Conservation (phyloP, 352 stramenopile genomes). For the Globisporangium uncinulatum region DNA sequence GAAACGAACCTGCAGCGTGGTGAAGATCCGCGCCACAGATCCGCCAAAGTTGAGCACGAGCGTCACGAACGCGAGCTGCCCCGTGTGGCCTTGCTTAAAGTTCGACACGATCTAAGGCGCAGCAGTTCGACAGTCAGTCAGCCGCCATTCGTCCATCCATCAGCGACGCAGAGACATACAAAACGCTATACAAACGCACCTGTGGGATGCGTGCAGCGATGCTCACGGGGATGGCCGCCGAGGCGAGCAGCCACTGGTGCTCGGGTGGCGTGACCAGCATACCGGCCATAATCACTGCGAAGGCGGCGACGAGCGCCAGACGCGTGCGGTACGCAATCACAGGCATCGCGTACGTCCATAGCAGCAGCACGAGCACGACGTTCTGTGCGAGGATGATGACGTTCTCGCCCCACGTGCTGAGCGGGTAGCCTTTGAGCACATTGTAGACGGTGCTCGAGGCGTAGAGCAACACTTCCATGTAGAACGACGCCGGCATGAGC, state of each 20-base stretch:
- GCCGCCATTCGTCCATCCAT: neutral
- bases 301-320: conserved; percentile 37
- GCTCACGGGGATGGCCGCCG: conserved; percentile 67
- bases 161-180: neutral
- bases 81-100: conserved; percentile 87
- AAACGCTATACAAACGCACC: conserved; percentile 20
- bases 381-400: conserved; percentile 85
- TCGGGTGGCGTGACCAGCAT: conserved; percentile 69
- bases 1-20: conserved; percentile 60
- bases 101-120: conserved; percentile 68
- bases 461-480: conserved; percentile 86
- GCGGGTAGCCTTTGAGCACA: conserved; percentile 69
- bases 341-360: conserved; percentile 66
- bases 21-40: conserved; percentile 81
- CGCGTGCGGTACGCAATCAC: conserved; percentile 48
- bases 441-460: conserved; percentile 83
- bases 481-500: conserved; percentile 81
- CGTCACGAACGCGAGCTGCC: conserved; percentile 84
- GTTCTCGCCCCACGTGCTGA: conserved; percentile 86
- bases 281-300: conserved; percentile 35
- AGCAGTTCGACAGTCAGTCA: neutral
- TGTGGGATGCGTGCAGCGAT: conserved; percentile 79
- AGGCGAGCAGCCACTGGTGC: conserved; percentile 69
- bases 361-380: conserved; percentile 70
- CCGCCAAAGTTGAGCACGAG: conserved; percentile 80